phyloP scores from a whole-genome alignment of 345 rosid genomes.

The Carallia pectinifolia region DNA sequence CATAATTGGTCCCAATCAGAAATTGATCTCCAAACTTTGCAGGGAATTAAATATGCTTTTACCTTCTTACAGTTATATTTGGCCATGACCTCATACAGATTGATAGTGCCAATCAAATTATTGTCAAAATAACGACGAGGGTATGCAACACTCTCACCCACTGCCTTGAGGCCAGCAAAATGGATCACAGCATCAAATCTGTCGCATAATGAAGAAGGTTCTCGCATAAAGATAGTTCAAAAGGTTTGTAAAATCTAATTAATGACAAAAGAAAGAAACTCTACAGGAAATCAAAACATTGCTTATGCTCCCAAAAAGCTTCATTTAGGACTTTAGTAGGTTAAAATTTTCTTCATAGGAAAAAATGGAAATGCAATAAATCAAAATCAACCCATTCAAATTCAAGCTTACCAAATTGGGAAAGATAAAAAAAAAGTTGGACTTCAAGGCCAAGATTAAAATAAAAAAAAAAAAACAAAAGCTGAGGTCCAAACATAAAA shows the following conservation, averaged over 20 bases:
- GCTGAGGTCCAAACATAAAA: neutral
- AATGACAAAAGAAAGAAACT: too few relatives aligned
- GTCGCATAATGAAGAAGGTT: conserved; percentile 11
- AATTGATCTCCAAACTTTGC: neutral
- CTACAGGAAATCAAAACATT: too few relatives aligned
- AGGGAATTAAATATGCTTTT: neutral
- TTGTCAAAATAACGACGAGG: conserved; percentile 86
- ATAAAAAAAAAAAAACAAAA: neutral
- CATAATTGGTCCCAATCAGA: conserved; percentile 1
- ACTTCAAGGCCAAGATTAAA: neutral
- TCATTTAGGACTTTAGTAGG: neutral
- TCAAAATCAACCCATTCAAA: neutral
- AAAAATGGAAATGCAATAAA: neutral
- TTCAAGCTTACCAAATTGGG: neutral
- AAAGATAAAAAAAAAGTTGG: neutral
- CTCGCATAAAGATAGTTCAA: neutral
- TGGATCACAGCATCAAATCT: conserved; percentile 96
- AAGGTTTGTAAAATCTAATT: neutral
- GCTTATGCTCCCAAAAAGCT: neutral
- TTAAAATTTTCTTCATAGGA: neutral
- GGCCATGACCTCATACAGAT: conserved; percentile 66
- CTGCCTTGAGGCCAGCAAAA: conserved; percentile 94
- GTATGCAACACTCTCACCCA: conserved; percentile 74
- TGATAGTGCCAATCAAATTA: conserved; percentile 72
- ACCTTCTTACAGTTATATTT: conserved; percentile 76